Percentiles rank a stretch among this genome's conserved stretches.
phyloP scores from a whole-genome alignment of 2,329 filamentous ascomycete species.

The Colletotrichum echinochloae region DNA sequence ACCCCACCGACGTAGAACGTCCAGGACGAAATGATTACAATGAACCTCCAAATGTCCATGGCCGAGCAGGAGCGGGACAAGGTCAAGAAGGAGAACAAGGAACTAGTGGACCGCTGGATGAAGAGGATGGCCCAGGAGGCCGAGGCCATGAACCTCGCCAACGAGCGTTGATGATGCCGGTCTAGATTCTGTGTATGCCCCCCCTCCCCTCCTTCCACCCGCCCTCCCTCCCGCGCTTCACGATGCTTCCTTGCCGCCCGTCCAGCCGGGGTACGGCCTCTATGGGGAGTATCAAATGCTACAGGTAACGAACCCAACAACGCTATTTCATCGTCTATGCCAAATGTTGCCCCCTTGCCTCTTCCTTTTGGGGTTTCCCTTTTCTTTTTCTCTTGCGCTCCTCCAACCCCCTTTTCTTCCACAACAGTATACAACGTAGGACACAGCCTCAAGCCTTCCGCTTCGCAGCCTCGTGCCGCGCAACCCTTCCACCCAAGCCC shows the following conservation, averaged over 20 bases:
- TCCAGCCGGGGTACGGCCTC: slow-evolving; percentile 19
- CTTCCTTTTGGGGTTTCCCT: not conserved
- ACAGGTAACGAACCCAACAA: slow-evolving; percentile 39
- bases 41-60: slow-evolving; percentile 90
- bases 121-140: slow-evolving; percentile 86
- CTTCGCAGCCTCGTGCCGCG: not conserved
- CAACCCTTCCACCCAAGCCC: slow-evolving; percentile 25
- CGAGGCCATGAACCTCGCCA: slow-evolving; percentile 82
- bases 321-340: slow-evolving; percentile 37
- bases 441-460: not conserved
- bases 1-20: slow-evolving; percentile 68
- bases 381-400: no score
- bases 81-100: slow-evolving; percentile 85
- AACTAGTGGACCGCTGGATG: slow-evolving; percentile 94
- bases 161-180: slow-evolving; percentile 54
- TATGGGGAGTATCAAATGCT: slow-evolving; percentile 39
- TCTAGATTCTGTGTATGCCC: slow-evolving; percentile 18
- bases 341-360: not conserved
- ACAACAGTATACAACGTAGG: slow-evolving; percentile 24
- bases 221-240: not conserved
- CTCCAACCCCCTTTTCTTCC: no score
- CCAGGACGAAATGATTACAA: slow-evolving; percentile 90
- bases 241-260: slow-evolving; percentile 7
- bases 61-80: slow-evolving; percentile 80
- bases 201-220: no score